Percentiles rank a stretch among this genome's conserved stretches.
These are phyloP conservation scores for Sporothrix pseudoabietina DNA, from an alignment of 2,329 filamentous ascomycete genomes.

Conservation along the genomic window DNA sequence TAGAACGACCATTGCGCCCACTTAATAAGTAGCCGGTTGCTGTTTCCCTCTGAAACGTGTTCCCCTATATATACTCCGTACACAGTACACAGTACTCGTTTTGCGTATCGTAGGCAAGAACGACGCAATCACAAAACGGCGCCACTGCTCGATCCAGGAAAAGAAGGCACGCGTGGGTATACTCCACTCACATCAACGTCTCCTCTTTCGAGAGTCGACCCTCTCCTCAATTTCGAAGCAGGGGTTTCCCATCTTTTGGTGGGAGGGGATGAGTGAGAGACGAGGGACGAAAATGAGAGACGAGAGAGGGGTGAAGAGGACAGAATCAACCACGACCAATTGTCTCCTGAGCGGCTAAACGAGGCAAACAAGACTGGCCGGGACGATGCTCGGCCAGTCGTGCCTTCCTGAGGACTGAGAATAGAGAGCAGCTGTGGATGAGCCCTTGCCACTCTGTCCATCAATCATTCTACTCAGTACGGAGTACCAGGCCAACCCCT, in stretches of 20 bases:
- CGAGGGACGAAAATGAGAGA: too few relatives aligned
- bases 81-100: neutral
- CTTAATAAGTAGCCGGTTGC: neutral
- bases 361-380: neutral
- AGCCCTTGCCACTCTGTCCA: neutral
- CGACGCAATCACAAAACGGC: constrained; percentile 2
- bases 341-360: constrained; percentile 27
- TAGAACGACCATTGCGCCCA: constrained; percentile 1
- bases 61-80: neutral
- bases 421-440: neutral
- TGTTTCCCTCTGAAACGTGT: constrained; percentile 2
- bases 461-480: too few relatives aligned
- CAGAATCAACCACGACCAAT: neutral
- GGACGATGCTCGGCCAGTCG: neutral
- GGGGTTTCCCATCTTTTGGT: constrained; percentile 19
- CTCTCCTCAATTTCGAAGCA: neutral
- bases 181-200: neutral
- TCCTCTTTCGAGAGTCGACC: too few relatives aligned
- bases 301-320: too few relatives aligned
- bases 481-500: neutral
- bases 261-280: neutral
- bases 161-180: neutral
- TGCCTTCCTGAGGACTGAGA: neutral
- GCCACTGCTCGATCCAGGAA: constrained; percentile 1
- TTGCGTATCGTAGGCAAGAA: neutral